A percentile compares a stretch with the other conserved stretches of the same genome.
Conservation (phyloP, 805 yeast genomes). For the Lipomyces orientalis region DNA sequence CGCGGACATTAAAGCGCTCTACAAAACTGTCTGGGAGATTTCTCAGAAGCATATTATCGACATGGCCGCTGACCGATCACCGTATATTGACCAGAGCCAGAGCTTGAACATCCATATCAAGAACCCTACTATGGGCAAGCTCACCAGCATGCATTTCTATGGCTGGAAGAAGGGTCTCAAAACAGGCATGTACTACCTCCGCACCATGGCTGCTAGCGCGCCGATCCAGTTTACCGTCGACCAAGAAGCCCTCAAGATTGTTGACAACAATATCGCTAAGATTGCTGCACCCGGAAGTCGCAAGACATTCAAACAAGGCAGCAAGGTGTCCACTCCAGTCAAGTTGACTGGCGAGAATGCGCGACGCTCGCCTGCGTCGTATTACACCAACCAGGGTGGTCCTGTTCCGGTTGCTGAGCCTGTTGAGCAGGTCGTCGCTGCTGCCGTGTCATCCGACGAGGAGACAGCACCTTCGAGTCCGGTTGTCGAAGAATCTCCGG, state of each 20-base stretch:
- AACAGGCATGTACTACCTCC: conserved; percentile 97
- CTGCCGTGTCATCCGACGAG: conserved; percentile 3
- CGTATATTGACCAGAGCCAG: conserved; percentile 86
- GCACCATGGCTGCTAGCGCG: conserved; percentile 96
- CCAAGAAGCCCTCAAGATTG: conserved; percentile 50
- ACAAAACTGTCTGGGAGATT: conserved; percentile 96
- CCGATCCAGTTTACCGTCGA: conserved; percentile 92
- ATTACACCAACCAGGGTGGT: neutral
- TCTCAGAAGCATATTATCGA: conserved; percentile 85
- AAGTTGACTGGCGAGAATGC: conserved; percentile 4
- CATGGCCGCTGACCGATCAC: conserved; percentile 80
- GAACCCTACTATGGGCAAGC: conserved; percentile 93
- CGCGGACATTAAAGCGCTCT: conserved; percentile 70
- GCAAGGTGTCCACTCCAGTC: conserved; percentile 9
- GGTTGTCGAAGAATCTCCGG: conserved; percentile 48
- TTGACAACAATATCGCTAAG: conserved; percentile 29
- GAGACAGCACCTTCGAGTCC: neutral
- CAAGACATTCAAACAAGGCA: conserved; percentile 24
- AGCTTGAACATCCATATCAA: conserved; percentile 86
- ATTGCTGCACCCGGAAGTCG: conserved; percentile 12
- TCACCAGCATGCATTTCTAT: conserved; percentile 97
- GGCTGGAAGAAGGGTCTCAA: conserved; percentile 98
- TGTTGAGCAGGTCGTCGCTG: neutral
- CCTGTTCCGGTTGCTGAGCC: neutral
- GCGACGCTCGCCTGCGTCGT: conserved; percentile 7